A percentile compares a stretch with the other conserved stretches of the same genome.
phyloP scores from a whole-genome alignment of 345 rosid genomes.

The Eucalyptus decipiens region DNA sequence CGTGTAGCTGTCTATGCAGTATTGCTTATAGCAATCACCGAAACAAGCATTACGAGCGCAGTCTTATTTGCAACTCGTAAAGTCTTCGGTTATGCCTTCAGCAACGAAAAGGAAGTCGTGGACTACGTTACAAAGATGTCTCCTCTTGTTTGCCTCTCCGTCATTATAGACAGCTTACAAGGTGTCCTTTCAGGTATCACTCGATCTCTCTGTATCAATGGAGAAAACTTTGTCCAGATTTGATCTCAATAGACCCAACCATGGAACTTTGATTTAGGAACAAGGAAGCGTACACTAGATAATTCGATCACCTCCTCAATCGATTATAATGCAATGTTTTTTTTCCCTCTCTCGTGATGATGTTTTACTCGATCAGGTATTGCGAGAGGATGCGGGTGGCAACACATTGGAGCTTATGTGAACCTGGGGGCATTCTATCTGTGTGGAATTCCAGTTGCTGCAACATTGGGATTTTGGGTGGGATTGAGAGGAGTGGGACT shows the following conservation, averaged over 20 bases:
- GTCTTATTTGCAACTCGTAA: conserved; percentile 26
- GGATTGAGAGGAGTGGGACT: conserved; percentile 51
- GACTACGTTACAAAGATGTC: conserved; percentile 57
- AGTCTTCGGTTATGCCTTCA: conserved; percentile 54
- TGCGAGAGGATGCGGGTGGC: conserved; percentile 91
- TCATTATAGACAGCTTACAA: conserved; percentile 49
- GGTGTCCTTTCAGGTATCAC: conserved; percentile 56
- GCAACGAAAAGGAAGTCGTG: conserved; percentile 62
- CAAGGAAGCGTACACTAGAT: background rate
- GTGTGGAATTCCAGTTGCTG: conserved; percentile 60
- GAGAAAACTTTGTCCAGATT: background rate
- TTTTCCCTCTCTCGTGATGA: background rate
- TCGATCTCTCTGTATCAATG: background rate
- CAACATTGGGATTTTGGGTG: conserved; percentile 42
- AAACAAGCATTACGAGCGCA: conserved; percentile 18
- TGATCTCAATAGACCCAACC: background rate
- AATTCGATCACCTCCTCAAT: background rate
- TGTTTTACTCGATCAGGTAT: conserved; percentile 21
- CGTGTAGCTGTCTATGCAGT: conserved; percentile 25
- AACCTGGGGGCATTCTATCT: conserved; percentile 64
- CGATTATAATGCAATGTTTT: background rate
- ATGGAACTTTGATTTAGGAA: too few species aligned
- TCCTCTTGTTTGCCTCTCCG: conserved; percentile 53
- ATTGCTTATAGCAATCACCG: conserved; percentile 19
- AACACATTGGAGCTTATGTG: conserved; percentile 63